phyloP scores from a whole-genome alignment of 2,329 filamentous ascomycete genomes.

The Neofusicoccum umdonicola region DNA sequence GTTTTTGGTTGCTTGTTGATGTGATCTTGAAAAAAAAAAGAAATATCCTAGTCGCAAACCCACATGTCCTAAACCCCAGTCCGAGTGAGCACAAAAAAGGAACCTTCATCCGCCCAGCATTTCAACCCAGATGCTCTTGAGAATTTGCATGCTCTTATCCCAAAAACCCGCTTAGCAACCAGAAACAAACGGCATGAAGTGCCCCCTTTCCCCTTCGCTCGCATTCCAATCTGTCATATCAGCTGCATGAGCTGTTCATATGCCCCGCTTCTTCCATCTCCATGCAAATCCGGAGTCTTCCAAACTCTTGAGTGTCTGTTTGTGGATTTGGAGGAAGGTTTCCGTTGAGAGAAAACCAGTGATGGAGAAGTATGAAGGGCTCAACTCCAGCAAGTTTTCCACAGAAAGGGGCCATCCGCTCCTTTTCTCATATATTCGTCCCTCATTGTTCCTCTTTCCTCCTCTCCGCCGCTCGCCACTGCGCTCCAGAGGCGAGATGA shows the following conservation, averaged over 20 bases:
- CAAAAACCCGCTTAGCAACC: not conserved
- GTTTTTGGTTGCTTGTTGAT: not conserved
- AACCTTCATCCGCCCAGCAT: not conserved
- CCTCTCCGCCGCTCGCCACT: not conserved
- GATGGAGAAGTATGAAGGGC: not conserved
- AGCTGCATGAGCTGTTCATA: not conserved
- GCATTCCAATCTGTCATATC: not conserved
- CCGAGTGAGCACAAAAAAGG: not conserved
- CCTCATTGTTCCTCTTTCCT: not conserved
- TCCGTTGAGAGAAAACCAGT: not conserved
- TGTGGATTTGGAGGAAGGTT: not conserved
- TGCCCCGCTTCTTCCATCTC: not conserved
- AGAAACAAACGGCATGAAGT: not conserved
- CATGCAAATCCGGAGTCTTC: not conserved
- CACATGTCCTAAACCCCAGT: too few relatives aligned
- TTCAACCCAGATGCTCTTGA: not conserved
- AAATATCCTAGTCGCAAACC: not conserved
- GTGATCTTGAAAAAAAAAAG: not conserved
- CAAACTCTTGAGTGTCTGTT: too few relatives aligned
- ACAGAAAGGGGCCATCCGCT: not conserved
- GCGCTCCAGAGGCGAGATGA: not conserved
- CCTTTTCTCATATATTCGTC: conserved; percentile 1
- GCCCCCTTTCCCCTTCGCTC: not conserved
- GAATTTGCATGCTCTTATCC: not conserved
- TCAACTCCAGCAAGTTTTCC: not conserved